Conservation (phyloP, 495 filamentous ascomycete genomes). For the Lophiotrema nucula region DNA sequence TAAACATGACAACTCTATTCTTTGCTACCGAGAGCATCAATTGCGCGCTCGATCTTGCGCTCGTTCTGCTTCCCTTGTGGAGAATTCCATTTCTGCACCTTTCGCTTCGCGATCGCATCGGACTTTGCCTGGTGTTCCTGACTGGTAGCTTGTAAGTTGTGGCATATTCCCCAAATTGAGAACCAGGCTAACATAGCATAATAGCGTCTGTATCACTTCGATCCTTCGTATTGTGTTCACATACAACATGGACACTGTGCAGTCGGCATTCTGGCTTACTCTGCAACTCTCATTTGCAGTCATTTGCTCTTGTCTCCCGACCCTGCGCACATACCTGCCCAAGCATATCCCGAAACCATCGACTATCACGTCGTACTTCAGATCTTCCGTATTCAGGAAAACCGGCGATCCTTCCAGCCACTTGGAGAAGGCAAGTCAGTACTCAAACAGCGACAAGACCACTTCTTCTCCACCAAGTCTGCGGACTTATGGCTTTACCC, state of each 20-base stretch:
- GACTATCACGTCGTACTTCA: background rate
- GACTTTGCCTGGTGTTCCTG: background rate
- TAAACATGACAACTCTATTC: background rate
- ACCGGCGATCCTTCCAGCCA: no score
- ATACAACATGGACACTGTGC: background rate
- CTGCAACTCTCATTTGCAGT: conserved; percentile 3
- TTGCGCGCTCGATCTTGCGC: background rate
- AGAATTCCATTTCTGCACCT: background rate
- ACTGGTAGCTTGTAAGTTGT: conserved; percentile 1
- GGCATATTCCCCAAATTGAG: background rate
- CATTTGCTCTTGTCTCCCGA: conserved; percentile 3
- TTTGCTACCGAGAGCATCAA: background rate
- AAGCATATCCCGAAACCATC: background rate
- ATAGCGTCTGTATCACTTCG: background rate
- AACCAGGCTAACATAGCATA: background rate
- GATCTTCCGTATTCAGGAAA: background rate
- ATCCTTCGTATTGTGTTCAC: conserved; percentile 7
- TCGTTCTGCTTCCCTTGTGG: background rate
- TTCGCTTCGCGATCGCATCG: background rate
- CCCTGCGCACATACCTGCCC: background rate
- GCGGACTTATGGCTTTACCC: no score
- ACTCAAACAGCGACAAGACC: no score
- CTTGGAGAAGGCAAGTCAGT: no score
- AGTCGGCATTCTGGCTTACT: background rate
- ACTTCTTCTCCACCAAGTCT: no score